Evolutionary conservation across 1,139 yeast species (phyloP).

Genomic region (Candida sanyaensis): DNA sequence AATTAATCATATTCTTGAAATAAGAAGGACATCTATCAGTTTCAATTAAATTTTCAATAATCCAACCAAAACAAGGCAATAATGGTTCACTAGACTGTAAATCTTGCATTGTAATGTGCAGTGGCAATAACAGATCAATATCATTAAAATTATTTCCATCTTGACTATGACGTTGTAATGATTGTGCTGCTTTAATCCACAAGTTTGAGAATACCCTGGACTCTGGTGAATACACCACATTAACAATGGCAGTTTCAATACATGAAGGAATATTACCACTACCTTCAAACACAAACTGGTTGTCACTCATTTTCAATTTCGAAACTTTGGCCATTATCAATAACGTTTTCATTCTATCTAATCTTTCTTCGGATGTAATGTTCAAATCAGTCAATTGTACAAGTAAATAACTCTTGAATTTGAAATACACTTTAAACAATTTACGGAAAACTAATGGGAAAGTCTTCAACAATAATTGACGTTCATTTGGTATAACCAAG

Average conservation of each 20-base stretch:
- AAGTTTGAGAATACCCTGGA: conserved; percentile 65
- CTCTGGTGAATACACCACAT: conserved; percentile 80
- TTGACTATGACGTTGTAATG: conserved; percentile 17
- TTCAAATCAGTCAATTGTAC: conserved; percentile 66
- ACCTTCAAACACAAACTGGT: conserved; percentile 55
- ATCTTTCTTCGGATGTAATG: conserved; percentile 58
- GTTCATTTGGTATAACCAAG: conserved; percentile 47
- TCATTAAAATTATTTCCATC: conserved; percentile 26
- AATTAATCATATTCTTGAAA: conserved; percentile 32
- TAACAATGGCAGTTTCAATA: conserved; percentile 76
- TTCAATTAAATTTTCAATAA: conserved; percentile 44
- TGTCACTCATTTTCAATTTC: conserved; percentile 69
- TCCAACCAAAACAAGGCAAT: conserved; percentile 82
- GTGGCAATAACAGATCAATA: conserved; percentile 39
- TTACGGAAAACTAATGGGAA: conserved; percentile 75
- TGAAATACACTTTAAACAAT: conserved; percentile 66
- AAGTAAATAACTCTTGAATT: conserved; percentile 64
- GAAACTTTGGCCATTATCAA: conserved; percentile 68
- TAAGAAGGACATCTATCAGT: conserved; percentile 40
- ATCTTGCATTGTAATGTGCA: conserved; percentile 26
- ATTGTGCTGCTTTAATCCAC: conserved; percentile 60
- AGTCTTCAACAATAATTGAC: conserved; percentile 45
- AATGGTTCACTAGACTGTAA: conserved; percentile 40
- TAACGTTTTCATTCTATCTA: conserved; percentile 69
- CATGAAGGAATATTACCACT: conserved; percentile 73